These are phyloP conservation scores for Funneliformis caledonium DNA, from an alignment of 371 early-diverging fungal genomes.

Conservation along the genomic window DNA sequence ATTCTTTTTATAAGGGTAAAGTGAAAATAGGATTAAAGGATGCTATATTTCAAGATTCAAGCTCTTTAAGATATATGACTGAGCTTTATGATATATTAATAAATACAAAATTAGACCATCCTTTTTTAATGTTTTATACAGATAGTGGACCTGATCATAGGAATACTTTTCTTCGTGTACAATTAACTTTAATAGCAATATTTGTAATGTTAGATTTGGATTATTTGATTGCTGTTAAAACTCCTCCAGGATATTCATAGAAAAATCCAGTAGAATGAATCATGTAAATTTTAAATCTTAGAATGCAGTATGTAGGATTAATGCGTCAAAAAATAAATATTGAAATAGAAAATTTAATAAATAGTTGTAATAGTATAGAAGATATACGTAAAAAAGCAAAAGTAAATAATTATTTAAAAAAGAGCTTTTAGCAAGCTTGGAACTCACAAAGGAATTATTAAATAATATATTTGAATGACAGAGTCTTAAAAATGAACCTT, in stretches of 20 bases:
- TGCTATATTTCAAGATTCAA: background rate
- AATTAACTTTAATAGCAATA: background rate
- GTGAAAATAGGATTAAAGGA: background rate
- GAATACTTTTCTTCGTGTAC: background rate
- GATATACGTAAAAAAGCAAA: background rate
- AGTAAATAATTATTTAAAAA: too few relatives aligned
- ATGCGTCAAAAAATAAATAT: background rate
- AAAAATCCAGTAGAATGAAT: background rate
- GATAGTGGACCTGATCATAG: background rate
- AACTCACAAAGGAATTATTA: too few relatives aligned
- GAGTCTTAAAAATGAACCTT: background rate
- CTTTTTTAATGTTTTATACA: background rate
- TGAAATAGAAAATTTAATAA: background rate
- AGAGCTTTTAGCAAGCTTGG: too few relatives aligned
- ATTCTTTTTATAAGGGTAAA: too few relatives aligned
- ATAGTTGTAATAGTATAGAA: background rate
- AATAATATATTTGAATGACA: background rate
- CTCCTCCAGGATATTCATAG: background rate
- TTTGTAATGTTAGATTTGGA: background rate
- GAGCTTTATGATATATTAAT: background rate
- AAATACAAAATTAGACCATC: background rate
- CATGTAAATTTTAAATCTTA: background rate
- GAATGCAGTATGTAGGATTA: background rate
- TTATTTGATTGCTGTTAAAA: background rate
- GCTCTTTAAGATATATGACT: background rate